Percentiles rank a stretch among this genome's conserved stretches.
Evolutionary conservation across 2,329 filamentous ascomycete genomes (phyloP).

Genomic region (Mollisia scopiformis): DNA sequence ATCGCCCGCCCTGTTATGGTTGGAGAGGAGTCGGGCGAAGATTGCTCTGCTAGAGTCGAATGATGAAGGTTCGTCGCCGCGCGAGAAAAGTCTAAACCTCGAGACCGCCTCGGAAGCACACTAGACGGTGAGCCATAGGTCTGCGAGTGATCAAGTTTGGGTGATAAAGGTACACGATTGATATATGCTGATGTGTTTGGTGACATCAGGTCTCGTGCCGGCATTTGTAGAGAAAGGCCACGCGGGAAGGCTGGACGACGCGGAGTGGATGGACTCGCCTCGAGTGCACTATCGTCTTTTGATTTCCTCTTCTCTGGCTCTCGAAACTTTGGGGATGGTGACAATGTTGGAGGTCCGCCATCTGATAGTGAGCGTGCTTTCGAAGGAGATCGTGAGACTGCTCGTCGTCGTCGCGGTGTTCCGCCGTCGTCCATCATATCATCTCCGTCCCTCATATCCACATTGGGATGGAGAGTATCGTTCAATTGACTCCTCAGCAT

Average conservation of each 20-base stretch:
- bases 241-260: slow-evolving; percentile 64
- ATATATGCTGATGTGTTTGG: slow-evolving; percentile 48
- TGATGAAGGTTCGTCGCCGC: slow-evolving; percentile 95
- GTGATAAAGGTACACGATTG: slow-evolving; percentile 73
- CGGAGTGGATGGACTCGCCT: slow-evolving; percentile 67
- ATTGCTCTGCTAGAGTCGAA: slow-evolving; percentile 86
- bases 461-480: slow-evolving; percentile 11
- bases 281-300: slow-evolving; percentile 39
- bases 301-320: slow-evolving; percentile 35
- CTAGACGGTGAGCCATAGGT: slow-evolving; percentile 88
- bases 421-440: slow-evolving; percentile 8
- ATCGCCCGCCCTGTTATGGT: slow-evolving; percentile 74
- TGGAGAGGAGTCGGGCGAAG: slow-evolving; percentile 88
- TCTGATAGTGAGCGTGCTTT: slow-evolving; percentile 37
- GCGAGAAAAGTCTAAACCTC: slow-evolving; percentile 90
- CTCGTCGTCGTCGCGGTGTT: slow-evolving; percentile 8
- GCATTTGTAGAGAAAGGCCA: slow-evolving; percentile 73
- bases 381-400: slow-evolving; percentile 33
- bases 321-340: slow-evolving; percentile 38
- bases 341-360: slow-evolving; percentile 32
- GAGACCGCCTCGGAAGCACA: slow-evolving; percentile 83
- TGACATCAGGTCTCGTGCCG: slow-evolving; percentile 51
- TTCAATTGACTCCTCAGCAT: slow-evolving; percentile 31
- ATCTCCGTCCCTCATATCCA: slow-evolving; percentile 12
- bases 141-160: slow-evolving; percentile 82